Evolutionary conservation across 169 alveolate species (phyloP).

Genomic region (Plasmodium cynomolgi): DNA sequence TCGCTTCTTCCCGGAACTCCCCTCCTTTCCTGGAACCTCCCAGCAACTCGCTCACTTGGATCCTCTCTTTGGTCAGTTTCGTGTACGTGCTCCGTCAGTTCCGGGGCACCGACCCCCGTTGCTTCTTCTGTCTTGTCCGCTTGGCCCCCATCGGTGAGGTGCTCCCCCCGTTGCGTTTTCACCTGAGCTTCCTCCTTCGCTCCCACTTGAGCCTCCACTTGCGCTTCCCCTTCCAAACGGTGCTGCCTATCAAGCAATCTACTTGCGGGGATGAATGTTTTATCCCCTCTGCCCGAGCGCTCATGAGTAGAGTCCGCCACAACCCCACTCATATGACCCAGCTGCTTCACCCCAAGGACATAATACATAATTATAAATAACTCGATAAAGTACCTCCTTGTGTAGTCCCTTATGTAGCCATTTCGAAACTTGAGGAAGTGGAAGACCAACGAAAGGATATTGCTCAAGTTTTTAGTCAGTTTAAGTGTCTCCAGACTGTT

Average conservation of each 20-base stretch:
- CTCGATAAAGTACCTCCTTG: constrained; percentile 26
- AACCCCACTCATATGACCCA: constrained; percentile 27
- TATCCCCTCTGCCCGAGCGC: not conserved
- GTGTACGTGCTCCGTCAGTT: not conserved
- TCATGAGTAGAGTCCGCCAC: not conserved
- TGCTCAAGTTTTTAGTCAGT: constrained; percentile 44
- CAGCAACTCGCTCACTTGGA: not conserved
- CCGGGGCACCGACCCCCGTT: not conserved
- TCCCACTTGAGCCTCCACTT: too few relatives aligned
- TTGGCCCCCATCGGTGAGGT: not conserved
- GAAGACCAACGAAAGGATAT: constrained; percentile 54
- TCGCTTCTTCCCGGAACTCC: not conserved
- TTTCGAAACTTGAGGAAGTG: constrained; percentile 60
- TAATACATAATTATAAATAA: constrained; percentile 45
- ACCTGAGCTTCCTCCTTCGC: too few relatives aligned
- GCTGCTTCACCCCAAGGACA: constrained; percentile 60
- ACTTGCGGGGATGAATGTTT: not conserved
- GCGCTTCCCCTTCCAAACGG: not conserved
- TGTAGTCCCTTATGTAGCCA: constrained; percentile 25
- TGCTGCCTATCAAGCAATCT: not conserved
- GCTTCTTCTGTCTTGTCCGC: not conserved
- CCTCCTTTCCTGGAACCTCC: not conserved
- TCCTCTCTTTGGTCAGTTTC: not conserved
- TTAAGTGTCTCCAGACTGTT: constrained; percentile 20
- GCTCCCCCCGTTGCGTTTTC: not conserved